phyloP scores from a whole-genome alignment of 179 eudicot genomes.

The Dionaea muscipula region DNA sequence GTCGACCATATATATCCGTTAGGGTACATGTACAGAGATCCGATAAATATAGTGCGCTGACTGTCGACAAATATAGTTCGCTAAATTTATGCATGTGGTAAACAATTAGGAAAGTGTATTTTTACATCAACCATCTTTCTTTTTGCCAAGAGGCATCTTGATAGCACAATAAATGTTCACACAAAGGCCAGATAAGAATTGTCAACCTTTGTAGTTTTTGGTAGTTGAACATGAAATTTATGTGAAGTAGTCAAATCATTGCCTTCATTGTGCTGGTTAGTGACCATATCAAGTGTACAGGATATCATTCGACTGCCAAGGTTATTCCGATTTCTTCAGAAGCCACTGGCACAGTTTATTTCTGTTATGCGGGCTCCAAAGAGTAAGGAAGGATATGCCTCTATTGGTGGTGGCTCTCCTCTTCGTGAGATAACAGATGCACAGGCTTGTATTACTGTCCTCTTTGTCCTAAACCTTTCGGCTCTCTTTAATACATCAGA shows the following conservation, averaged over 20 bases:
- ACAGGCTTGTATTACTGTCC: slow-evolving; percentile 44
- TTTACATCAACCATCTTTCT: no score
- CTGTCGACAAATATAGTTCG: no score
- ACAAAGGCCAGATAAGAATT: no score
- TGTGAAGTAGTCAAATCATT: neutral
- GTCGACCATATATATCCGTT: no score
- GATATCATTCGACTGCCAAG: slow-evolving; percentile 95
- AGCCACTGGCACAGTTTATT: slow-evolving; percentile 87
- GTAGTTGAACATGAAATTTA: no score
- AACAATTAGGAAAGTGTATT: no score
- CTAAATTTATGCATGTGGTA: no score
- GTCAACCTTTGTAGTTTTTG: no score
- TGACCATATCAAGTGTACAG: slow-evolving; percentile 35
- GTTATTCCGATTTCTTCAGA: slow-evolving; percentile 88
- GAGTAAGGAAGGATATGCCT: slow-evolving; percentile 99
- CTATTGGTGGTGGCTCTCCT: slow-evolving; percentile 99
- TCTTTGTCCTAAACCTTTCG: neutral
- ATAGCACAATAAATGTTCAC: no score
- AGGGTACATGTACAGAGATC: no score
- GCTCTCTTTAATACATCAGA: neutral
- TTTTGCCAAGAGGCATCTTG: no score
- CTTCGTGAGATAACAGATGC: slow-evolving; percentile 89
- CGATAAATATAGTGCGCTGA: no score
- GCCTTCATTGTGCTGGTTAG: slow-evolving; percentile 7
- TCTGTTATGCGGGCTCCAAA: slow-evolving; percentile 92